phyloP scores from a whole-genome alignment of 106 monocot genomes.

The Platanthera zijinensis region DNA sequence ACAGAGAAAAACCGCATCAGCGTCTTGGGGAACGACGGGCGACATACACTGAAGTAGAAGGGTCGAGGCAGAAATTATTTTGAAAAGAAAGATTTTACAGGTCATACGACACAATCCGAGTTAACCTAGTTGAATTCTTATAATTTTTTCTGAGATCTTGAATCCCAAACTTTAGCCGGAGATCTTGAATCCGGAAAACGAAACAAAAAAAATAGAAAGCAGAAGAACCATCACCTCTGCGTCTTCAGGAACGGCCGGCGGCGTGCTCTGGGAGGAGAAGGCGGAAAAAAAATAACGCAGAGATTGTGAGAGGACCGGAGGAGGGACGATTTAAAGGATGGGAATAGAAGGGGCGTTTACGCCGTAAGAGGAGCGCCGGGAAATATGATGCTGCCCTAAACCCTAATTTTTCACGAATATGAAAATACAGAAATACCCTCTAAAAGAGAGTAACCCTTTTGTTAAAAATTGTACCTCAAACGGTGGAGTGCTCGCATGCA shows the following conservation, averaged over 20 bases:
- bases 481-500: slow-evolving; percentile 1
- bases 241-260: background rate
- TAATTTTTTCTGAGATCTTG: background rate
- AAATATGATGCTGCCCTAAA: background rate
- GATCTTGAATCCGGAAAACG: background rate
- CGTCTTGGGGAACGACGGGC: too few relatives aligned
- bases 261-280: background rate
- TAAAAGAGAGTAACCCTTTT: too few relatives aligned
- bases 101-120: background rate
- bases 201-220: background rate
- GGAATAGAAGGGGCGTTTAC: background rate
- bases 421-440: too few relatives aligned
- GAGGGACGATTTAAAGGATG: background rate
- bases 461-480: slow-evolving; percentile 27
- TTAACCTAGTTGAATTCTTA: background rate
- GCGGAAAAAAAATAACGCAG: background rate
- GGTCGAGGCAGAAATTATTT: too few relatives aligned
- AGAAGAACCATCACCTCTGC: background rate
- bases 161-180: background rate
- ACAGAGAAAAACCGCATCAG: background rate
- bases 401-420: too few relatives aligned
- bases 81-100: too few relatives aligned
- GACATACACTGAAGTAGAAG: too few relatives aligned
- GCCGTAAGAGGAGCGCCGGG: background rate
- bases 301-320: background rate